Conservation (phyloP, 140 eudicot species). For the Bidens hawaiensis region DNA sequence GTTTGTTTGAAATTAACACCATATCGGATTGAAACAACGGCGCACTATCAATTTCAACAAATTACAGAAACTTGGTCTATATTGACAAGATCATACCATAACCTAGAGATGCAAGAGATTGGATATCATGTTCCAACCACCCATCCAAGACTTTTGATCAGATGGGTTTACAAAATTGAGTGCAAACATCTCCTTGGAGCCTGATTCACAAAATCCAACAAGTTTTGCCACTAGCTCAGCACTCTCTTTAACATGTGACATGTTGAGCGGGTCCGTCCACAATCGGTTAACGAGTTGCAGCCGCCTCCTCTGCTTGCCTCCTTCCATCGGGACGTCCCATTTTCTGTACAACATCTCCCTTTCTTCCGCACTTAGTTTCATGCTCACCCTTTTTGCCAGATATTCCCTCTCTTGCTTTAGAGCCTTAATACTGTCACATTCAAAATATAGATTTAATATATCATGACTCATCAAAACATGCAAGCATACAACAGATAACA, state of each 20-base stretch:
- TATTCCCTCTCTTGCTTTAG: conserved; percentile 93
- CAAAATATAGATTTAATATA: not conserved
- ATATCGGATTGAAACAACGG: too few relatives aligned
- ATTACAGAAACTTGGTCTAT: too few relatives aligned
- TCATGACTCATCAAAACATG: not conserved
- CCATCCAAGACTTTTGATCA: conserved; percentile 90
- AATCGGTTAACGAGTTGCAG: conserved; percentile 73
- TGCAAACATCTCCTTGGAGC: conserved; percentile 90
- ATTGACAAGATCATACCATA: not conserved
- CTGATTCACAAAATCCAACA: conserved; percentile 82
- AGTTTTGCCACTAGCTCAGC: conserved; percentile 97
- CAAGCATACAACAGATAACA: not conserved
- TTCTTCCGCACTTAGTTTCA: conserved; percentile 68
- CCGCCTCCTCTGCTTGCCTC: conserved; percentile 64
- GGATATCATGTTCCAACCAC: conserved; percentile 94
- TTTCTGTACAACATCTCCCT: conserved; percentile 67
- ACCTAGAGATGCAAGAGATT: conserved; percentile 57
- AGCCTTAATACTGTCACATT: conserved; percentile 61
- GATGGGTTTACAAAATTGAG: conserved; percentile 70
- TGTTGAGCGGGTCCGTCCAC: conserved; percentile 89
- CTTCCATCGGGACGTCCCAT: conserved; percentile 88
- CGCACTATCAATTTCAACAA: too few relatives aligned
- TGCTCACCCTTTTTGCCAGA: conserved; percentile 85
- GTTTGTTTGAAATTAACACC: not conserved
- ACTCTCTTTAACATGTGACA: conserved; percentile 80